phyloP scores from a whole-genome alignment of 1,284 basidiomycete species.

The Ustilago trichophora region DNA sequence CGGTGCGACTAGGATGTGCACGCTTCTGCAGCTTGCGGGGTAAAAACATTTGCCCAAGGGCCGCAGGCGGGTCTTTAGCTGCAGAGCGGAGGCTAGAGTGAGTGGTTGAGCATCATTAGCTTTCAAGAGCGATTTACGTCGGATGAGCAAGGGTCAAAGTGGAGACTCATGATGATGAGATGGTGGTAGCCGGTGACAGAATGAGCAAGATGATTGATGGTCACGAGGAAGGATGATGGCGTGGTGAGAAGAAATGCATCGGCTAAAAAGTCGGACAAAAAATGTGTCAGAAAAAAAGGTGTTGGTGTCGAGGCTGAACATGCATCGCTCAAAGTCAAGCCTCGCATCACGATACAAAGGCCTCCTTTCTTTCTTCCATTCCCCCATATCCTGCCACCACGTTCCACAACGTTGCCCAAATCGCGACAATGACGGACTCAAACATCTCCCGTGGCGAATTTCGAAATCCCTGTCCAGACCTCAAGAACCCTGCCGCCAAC shows the following conservation, averaged over 20 bases:
- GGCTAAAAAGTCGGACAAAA: background rate
- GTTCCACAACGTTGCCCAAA: too few species aligned
- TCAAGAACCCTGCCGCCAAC: slow-evolving; percentile 9
- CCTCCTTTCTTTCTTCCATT: background rate
- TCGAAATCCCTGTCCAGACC: slow-evolving; percentile 18
- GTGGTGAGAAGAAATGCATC: background rate
- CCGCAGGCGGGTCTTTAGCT: background rate
- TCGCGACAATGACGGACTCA: slow-evolving; percentile 1
- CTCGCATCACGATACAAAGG: too few species aligned
- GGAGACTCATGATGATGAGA: background rate
- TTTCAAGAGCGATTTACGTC: too few species aligned
- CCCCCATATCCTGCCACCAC: background rate
- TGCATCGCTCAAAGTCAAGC: too few species aligned
- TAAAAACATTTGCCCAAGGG: slow-evolving; percentile 21
- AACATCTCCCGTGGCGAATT: slow-evolving; percentile 21
- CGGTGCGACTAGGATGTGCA: background rate
- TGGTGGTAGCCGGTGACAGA: background rate
- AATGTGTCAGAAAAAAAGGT: background rate
- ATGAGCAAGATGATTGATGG: too few species aligned
- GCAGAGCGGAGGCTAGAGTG: too few species aligned
- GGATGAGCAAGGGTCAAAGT: too few species aligned
- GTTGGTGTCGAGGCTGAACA: slow-evolving; percentile 24
- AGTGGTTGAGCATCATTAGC: too few species aligned
- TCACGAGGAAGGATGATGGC: too few species aligned
- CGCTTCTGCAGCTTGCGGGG: slow-evolving; percentile 35